Evolutionary conservation across 805 yeast genomes (phyloP).

Genomic region (Candida sithepensis): DNA sequence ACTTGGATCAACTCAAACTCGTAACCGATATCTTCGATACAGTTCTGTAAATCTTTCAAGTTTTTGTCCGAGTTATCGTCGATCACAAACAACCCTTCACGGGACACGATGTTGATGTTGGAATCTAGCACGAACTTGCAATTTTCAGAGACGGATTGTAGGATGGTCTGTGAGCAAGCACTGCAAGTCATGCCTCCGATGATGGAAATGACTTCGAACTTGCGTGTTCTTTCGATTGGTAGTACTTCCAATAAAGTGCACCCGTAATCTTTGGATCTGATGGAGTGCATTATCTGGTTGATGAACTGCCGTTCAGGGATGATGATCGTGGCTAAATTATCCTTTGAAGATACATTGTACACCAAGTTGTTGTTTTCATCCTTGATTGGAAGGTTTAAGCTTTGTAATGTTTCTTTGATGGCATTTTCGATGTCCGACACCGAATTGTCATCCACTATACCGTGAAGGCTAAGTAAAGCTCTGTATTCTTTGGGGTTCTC

Average conservation of each 20-base stretch:
- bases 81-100: conserved; percentile 59
- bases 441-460: conserved; percentile 71
- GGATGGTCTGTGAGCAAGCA: conserved; percentile 59
- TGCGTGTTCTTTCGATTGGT: conserved; percentile 49
- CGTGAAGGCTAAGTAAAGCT: conserved; percentile 55
- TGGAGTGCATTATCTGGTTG: conserved; percentile 42
- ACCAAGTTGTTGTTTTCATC: conserved; percentile 11
- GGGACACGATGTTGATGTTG: conserved; percentile 55
- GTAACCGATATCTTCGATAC: conserved; percentile 66
- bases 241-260: conserved; percentile 54
- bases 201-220: conserved; percentile 52
- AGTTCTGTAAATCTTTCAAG: conserved; percentile 40
- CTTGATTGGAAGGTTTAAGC: conserved; percentile 12
- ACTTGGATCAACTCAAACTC: conserved; percentile 48
- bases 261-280: conserved; percentile 45
- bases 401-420: conserved; percentile 26
- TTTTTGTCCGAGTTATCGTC: conserved; percentile 37
- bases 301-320: conserved; percentile 50
- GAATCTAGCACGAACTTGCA: conserved; percentile 48
- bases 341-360: conserved; percentile 36
- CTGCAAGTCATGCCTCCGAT: conserved; percentile 78
- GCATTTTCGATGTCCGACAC: conserved; percentile 41
- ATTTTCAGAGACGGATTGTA: conserved; percentile 41
- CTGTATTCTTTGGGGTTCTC: conserved; percentile 31
- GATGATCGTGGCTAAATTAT: conserved; percentile 49